Base-by-base conservation (phyloP, 768 basidiomycete genomes). In the Suillus subaureus region DNA sequence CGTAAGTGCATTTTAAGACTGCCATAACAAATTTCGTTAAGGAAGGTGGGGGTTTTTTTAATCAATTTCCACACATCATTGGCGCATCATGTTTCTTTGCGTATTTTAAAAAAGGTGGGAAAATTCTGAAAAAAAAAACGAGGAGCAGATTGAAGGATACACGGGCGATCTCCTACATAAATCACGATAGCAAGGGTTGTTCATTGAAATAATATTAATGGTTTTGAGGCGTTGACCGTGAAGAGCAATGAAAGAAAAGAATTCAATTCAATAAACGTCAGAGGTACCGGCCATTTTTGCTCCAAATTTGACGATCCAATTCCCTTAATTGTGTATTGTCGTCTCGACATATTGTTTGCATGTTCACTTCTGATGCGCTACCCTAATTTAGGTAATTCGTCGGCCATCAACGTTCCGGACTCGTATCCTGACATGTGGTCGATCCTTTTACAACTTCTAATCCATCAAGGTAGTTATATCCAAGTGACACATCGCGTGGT, bases 41-140 rank as follows among this genome's bases (percentile, higher is more conserved):
- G 75, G 75, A 78, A 77, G 78, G 80, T 79, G 77, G 79, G 77
- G 78, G 72, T 78, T 80, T 79, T 49, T 80, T 81, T 79, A 78
- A 82, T 81, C 72, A 71, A 73, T 69, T 73, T 73, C 69, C 70
- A 71, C 74, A 69, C 72, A 70, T 73, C 62, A 71, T 70, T 73
- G 71, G 68, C 69, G 72, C 68, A 71, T 77, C 72, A 71, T 57
- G 66, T 65, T 70, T 65, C 60, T 73, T 69, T 70, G 68, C 35
- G 52, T 65, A 68, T 71, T n/a, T 67, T 69, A 66, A 68, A 70
- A 65, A 52, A 63, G 39, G 65, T 69, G 74, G 57, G 70, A 74
- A 72, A 56, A 33, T 61, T 66, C 60, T 64, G 54, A 43, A 40
- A 63, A 51, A 47, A 51, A 61, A 49, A 39, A 42, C 21, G 58